Percentiles rank a stretch among this genome's conserved stretches.
These are phyloP conservation scores for Aspergillus chevalieri DNA, from an alignment of 2,329 filamentous ascomycete genomes.

Conservation along the genomic window DNA sequence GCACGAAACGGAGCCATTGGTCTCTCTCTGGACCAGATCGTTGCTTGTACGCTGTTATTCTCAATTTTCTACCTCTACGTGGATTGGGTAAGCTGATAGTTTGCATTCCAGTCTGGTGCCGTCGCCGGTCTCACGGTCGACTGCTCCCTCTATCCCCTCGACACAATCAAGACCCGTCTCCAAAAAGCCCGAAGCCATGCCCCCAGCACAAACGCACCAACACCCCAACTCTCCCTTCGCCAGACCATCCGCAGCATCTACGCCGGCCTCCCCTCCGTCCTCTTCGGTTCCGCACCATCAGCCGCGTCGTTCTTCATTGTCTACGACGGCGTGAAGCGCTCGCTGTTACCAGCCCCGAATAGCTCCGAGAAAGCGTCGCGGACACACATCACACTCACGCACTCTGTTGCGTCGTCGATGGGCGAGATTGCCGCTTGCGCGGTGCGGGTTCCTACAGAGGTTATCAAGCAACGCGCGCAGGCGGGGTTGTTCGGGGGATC, in stretches of 20 bases:
- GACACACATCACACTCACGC: constrained; percentile 44
- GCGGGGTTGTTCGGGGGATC: constrained; percentile 72
- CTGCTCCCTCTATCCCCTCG: constrained; percentile 92
- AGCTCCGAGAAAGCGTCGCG: constrained; percentile 22
- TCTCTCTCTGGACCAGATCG: constrained; percentile 40
- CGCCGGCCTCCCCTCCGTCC: constrained; percentile 78
- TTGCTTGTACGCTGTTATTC: constrained; percentile 25
- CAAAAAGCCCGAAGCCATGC: constrained; percentile 59
- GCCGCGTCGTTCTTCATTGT: constrained; percentile 97
- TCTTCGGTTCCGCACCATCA: constrained; percentile 86
- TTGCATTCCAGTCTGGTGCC: constrained; percentile 63
- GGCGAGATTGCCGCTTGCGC: constrained; percentile 91
- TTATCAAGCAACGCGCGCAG: constrained; percentile 94
- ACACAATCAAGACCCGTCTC: constrained; percentile 96
- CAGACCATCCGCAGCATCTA: constrained; percentile 92
- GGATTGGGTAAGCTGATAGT: constrained; percentile 4
- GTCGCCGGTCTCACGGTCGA: constrained; percentile 94
- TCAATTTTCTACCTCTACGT: background rate
- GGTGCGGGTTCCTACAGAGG: constrained; percentile 88
- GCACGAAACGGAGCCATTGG: constrained; percentile 27
- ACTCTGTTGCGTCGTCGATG: constrained; percentile 78
- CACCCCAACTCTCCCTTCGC: constrained; percentile 62
- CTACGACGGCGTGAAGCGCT: constrained; percentile 69
- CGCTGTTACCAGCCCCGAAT: constrained; percentile 25
- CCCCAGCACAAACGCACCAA: constrained; percentile 47